Conservation (phyloP, 345 rosid genomes). For the Angophora floribunda region DNA sequence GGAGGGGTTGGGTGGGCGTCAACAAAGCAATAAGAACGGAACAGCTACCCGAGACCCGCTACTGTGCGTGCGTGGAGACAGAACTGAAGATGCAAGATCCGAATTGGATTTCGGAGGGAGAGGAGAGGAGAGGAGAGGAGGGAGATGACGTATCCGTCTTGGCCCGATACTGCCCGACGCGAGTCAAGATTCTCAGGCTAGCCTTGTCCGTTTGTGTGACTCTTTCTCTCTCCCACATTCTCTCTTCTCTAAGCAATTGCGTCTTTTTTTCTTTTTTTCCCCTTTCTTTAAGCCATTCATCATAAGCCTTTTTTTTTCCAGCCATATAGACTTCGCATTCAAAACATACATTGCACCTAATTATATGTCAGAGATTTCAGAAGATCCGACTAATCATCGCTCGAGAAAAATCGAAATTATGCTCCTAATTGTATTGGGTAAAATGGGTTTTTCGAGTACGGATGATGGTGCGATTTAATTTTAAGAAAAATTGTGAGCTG, state of each 20-base stretch:
- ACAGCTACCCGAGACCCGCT: not conserved
- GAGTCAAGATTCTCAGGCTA: slow-evolving; percentile 1
- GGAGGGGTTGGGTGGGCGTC: not conserved
- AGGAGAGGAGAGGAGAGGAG: not conserved
- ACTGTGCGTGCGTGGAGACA: not conserved
- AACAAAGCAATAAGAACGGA: not conserved
- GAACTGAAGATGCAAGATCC: not conserved
- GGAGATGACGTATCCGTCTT: not conserved
- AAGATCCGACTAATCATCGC: not conserved
- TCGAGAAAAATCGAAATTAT: not conserved
- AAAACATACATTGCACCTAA: not conserved
- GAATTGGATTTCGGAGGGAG: slow-evolving; percentile 7
- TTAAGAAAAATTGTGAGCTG: not conserved
- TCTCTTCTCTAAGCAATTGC: not conserved
- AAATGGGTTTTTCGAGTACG: not conserved
- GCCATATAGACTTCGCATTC: not conserved
- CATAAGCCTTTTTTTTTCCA: not conserved
- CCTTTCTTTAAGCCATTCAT: not conserved
- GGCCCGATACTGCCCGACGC: not conserved
- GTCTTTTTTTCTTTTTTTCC: not conserved
- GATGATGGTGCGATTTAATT: not conserved
- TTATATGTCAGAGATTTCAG: not conserved
- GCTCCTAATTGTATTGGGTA: not conserved
- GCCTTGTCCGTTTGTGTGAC: not conserved
- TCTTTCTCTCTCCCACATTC: not conserved